phyloP scores from a whole-genome alignment of 176 grass and related monocot species.

The Zoysia pacifica region DNA sequence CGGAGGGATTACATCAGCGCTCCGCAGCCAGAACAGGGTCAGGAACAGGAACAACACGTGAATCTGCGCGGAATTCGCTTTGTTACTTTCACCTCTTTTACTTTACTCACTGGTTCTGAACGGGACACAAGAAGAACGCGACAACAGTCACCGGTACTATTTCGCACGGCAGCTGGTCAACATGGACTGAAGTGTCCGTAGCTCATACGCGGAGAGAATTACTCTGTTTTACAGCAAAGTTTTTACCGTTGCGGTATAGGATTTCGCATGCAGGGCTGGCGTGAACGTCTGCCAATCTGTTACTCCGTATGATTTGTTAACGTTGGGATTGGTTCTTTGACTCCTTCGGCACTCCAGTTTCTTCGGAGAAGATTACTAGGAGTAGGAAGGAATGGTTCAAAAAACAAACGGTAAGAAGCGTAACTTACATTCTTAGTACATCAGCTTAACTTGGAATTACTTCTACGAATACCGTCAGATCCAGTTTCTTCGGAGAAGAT shows the following conservation, averaged over 20 bases:
- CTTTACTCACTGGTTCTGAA: not conserved
- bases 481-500: not conserved
- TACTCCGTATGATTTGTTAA: not conserved
- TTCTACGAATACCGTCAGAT: not conserved
- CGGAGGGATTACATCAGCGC: too few species aligned
- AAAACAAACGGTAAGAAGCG: not conserved
- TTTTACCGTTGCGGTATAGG: conserved; percentile 30
- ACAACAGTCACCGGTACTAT: not conserved
- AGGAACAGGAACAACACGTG: conserved; percentile 22
- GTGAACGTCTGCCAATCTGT: not conserved
- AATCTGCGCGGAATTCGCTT: conserved; percentile 9
- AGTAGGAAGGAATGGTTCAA: conserved; percentile 5
- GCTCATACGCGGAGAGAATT: not conserved
- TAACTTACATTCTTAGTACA: too few species aligned
- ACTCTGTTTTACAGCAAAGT: conserved; percentile 16
- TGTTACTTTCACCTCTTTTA: conserved; percentile 37
- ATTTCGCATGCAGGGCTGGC: not conserved
- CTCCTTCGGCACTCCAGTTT: not conserved
- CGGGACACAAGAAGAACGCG: not conserved
- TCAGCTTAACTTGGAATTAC: not conserved
- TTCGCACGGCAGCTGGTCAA: not conserved
- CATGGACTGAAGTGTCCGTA: not conserved
- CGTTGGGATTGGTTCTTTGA: conserved; percentile 14
- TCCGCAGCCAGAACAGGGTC: too few species aligned
- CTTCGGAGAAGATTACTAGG: not conserved